Evolutionary conservation across 768 basidiomycete species (phyloP).

Genomic region (Boletales sp.): DNA sequence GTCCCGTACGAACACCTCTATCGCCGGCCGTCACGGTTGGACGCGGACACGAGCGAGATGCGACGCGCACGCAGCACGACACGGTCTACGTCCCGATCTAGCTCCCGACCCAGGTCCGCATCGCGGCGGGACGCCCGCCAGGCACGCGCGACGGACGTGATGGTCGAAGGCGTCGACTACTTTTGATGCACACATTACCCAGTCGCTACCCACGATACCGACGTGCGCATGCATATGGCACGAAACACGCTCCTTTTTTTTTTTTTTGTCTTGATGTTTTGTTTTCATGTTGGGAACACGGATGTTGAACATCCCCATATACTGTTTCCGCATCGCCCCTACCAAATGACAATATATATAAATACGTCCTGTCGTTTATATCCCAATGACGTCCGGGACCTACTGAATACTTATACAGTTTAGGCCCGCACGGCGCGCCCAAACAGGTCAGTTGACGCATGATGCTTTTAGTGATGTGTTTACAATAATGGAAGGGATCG

Average conservation of each 20-base stretch:
- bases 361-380: background rate
- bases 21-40: constrained; percentile 3
- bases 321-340: background rate
- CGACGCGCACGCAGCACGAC: constrained; percentile 1
- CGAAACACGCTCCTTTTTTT: background rate
- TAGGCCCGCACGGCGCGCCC: too few relatives aligned
- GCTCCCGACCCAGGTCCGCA: background rate
- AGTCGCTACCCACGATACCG: too few relatives aligned
- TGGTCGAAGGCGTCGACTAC: constrained; percentile 32
- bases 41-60: background rate
- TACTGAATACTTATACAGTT: too few relatives aligned
- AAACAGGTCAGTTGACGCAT: too few relatives aligned
- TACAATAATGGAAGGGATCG: too few relatives aligned
- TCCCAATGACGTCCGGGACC: background rate
- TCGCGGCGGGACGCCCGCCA: background rate
- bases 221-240: too few relatives aligned
- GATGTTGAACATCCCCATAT: background rate
- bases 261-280: background rate
- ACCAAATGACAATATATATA: background rate
- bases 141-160: background rate
- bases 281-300: too few relatives aligned
- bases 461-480: too few relatives aligned
- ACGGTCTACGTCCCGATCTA: constrained; percentile 5
- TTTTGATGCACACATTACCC: constrained; percentile 14
- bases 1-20: constrained; percentile 19